A percentile compares a stretch with the other conserved stretches of the same genome.
These are phyloP conservation scores for Trichosporon asahii DNA, from an alignment of 1,284 basidiomycete genomes.

Conservation along the genomic window DNA sequence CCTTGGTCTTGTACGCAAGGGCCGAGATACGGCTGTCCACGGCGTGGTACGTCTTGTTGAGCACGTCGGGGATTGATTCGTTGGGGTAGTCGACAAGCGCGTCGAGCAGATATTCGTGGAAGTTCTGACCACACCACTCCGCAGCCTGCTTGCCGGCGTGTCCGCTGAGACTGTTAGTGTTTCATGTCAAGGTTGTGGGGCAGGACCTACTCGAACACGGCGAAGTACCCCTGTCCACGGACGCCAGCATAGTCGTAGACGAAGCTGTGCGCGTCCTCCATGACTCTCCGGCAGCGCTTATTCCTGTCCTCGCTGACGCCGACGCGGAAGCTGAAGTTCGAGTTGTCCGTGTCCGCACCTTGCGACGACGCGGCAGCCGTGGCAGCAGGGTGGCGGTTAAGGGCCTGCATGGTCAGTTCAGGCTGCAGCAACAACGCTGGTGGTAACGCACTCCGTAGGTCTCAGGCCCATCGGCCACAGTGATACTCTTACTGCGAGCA, in stretches of 20 bases:
- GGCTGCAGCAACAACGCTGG: neutral
- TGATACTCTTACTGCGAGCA: constrained; percentile 71
- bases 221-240: constrained; percentile 93
- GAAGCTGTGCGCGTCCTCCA: constrained; percentile 98
- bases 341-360: neutral
- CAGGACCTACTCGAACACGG: constrained; percentile 72
- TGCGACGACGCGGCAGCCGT: neutral
- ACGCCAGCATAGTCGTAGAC: constrained; percentile 88
- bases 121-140: constrained; percentile 96
- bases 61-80: constrained; percentile 73
- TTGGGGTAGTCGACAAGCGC: constrained; percentile 45
- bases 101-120: constrained; percentile 66
- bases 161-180: constrained; percentile 55
- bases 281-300: constrained; percentile 82
- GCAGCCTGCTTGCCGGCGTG: constrained; percentile 98
- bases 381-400: constrained; percentile 52
- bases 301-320: constrained; percentile 82
- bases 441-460: constrained; percentile 65
- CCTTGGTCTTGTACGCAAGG: constrained; percentile 80
- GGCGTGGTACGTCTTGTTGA: constrained; percentile 89
- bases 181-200: neutral
- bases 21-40: constrained; percentile 79
- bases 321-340: constrained; percentile 63
- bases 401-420: constrained; percentile 32
- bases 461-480: constrained; percentile 64